Evolutionary conservation across 164 flowering plant species (phyloP).

Genomic region (Piper longum): DNA sequence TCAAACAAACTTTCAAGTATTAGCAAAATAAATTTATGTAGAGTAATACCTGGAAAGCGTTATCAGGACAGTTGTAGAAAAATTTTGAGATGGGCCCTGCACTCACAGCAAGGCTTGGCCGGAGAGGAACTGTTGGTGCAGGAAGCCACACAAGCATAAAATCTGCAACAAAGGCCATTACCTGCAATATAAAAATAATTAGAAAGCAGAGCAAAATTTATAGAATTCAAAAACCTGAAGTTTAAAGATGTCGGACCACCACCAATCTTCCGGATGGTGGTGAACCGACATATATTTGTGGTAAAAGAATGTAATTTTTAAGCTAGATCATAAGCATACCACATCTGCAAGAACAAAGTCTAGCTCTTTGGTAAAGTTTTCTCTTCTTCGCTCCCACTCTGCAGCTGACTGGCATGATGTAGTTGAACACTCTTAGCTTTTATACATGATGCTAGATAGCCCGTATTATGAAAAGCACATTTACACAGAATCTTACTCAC

Average conservation of each 20-base stretch:
- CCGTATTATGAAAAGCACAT: background rate
- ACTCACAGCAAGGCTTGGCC: constrained; percentile 49
- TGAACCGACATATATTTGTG: background rate
- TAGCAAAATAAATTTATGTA: too few relatives aligned
- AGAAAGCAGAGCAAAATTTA: background rate
- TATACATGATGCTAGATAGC: background rate
- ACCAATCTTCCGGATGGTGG: background rate
- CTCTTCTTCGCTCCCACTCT: constrained; percentile 66
- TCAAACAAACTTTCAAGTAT: background rate
- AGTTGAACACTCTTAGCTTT: constrained; percentile 1
- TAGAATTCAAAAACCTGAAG: too few relatives aligned
- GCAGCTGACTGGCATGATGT: constrained; percentile 61
- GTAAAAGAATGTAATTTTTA: background rate
- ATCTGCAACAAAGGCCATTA: constrained; percentile 95
- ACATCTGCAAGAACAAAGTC: constrained; percentile 95
- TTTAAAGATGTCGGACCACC: background rate
- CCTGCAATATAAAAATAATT: constrained; percentile 26
- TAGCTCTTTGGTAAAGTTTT: constrained; percentile 77
- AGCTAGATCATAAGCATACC: constrained; percentile 33
- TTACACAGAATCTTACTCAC: background rate
- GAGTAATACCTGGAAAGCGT: constrained; percentile 77
- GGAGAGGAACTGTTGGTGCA: constrained; percentile 92
- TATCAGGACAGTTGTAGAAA: constrained; percentile 81
- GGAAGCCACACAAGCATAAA: constrained; percentile 99
- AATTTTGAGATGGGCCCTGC: constrained; percentile 85